Evolutionary conservation across 306 rosid species (phyloP).

Genomic region (Prunus padus): DNA sequence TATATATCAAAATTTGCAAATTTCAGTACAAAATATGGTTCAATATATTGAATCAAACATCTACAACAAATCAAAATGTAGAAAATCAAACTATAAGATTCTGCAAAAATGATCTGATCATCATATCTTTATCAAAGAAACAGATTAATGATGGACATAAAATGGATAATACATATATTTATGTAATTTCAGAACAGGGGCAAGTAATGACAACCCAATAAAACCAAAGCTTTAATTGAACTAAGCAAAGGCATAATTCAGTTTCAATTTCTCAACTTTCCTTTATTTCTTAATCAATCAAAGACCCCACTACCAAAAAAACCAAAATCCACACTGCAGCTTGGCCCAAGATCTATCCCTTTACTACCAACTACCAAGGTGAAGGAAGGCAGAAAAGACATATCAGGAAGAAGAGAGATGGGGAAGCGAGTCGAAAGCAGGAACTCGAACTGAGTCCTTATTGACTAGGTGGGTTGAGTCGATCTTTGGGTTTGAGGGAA

Average conservation of each 20-base stretch:
- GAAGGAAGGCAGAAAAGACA: no score
- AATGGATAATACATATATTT: neutral
- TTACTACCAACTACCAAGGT: no score
- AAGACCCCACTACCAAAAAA: conserved; percentile 2
- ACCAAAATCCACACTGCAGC: conserved; percentile 69
- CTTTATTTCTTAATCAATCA: conserved; percentile 13
- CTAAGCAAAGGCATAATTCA: conserved; percentile 9
- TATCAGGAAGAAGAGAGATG: no score
- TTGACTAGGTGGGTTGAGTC: no score
- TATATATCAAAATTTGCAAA: neutral
- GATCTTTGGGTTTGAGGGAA: no score
- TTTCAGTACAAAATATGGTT: neutral
- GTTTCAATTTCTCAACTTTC: neutral
- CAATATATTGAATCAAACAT: neutral
- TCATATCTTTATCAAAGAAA: conserved; percentile 8
- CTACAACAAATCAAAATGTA: neutral
- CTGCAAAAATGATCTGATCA: neutral
- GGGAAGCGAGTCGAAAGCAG: no score
- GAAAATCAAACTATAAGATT: conserved; percentile 3
- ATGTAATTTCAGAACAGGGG: conserved; percentile 13
- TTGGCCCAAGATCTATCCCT: conserved; percentile 88
- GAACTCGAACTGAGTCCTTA: no score
- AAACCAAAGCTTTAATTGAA: conserved; percentile 7
- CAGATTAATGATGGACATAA: neutral
- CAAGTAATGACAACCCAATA: conserved; percentile 3